phyloP scores from a whole-genome alignment of 2,329 filamentous ascomycete species.

The Alternaria panax region DNA sequence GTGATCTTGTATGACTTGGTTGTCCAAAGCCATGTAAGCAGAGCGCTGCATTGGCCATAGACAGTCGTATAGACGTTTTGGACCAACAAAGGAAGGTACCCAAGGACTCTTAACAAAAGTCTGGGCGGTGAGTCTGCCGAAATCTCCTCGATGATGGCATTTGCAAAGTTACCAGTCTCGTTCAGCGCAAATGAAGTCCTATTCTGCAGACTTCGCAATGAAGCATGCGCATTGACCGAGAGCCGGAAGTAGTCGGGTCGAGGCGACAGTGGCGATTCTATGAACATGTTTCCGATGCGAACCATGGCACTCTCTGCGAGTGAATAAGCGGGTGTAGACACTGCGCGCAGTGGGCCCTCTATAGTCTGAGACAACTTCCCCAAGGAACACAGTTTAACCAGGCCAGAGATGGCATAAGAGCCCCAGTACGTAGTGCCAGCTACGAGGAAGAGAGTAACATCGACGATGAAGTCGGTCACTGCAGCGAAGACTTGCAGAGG shows the following conservation, averaged over 20 bases:
- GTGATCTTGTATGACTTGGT: conserved; percentile 50
- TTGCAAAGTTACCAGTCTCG: conserved; percentile 37
- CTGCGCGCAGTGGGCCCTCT: conserved; percentile 26
- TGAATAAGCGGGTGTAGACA: conserved; percentile 41
- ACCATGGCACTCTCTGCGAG: conserved; percentile 47
- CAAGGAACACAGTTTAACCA: conserved; percentile 30
- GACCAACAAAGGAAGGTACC: conserved; percentile 23
- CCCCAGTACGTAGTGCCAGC: conserved; percentile 59
- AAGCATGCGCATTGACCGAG: conserved; percentile 48
- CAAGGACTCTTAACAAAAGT: conserved; percentile 26
- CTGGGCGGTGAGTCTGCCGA: conserved; percentile 29
- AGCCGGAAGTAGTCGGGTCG: conserved; percentile 46
- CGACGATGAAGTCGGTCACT: conserved; percentile 79
- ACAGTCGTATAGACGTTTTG: conserved; percentile 7
- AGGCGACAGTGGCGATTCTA: conserved; percentile 36
- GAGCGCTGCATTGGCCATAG: conserved; percentile 17
- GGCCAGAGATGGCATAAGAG: conserved; percentile 37
- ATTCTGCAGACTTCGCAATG: conserved; percentile 49
- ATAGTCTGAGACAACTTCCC: conserved; percentile 26
- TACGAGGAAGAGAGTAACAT: conserved; percentile 71
- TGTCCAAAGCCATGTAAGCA: conserved; percentile 40
- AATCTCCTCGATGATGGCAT: conserved; percentile 35
- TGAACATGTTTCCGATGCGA: conserved; percentile 43
- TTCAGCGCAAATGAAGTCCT: conserved; percentile 45
- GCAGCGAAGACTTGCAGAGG: conserved; percentile 76